phyloP scores from a whole-genome alignment of 108 stramenopile genomes.

The Fistulifera solaris region DNA sequence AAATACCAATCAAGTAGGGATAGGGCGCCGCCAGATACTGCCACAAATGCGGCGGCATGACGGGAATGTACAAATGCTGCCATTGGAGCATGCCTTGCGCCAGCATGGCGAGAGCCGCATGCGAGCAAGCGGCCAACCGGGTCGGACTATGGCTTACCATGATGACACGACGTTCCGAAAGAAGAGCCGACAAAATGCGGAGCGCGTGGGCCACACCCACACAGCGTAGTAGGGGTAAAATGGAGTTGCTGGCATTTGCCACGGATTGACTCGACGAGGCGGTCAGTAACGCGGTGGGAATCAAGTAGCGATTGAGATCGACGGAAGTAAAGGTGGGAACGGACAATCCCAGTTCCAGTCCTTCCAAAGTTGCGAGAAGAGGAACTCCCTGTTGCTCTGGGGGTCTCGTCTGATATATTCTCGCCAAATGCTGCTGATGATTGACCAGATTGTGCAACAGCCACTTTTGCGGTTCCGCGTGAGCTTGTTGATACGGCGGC shows the following conservation, averaged over 20 bases:
- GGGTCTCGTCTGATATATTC: slow-evolving; percentile 16
- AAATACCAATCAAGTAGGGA: slow-evolving; percentile 73
- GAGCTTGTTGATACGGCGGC: slow-evolving; percentile 10
- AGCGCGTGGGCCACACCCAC: slow-evolving; percentile 58
- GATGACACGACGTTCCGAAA: slow-evolving; percentile 69
- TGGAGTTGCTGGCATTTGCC: slow-evolving; percentile 25
- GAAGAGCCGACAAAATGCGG: slow-evolving; percentile 57
- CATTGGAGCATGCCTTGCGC: slow-evolving; percentile 70
- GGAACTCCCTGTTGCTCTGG: slow-evolving; percentile 22
- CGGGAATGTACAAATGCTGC: slow-evolving; percentile 76
- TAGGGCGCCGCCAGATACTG: slow-evolving; percentile 49
- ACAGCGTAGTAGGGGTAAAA: slow-evolving; percentile 64
- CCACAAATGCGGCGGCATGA: slow-evolving; percentile 68
- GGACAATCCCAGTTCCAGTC: slow-evolving; percentile 27
- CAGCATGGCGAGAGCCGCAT: slow-evolving; percentile 53
- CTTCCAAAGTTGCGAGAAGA: slow-evolving; percentile 24
- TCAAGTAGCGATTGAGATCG: slow-evolving; percentile 32
- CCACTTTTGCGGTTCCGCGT: slow-evolving; percentile 23
- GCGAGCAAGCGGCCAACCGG: slow-evolving; percentile 58
- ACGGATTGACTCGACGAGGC: neutral
- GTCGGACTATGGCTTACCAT: slow-evolving; percentile 56
- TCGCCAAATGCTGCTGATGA: slow-evolving; percentile 32
- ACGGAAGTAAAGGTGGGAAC: slow-evolving; percentile 15
- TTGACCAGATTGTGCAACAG: slow-evolving; percentile 27
- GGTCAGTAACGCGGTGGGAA: slow-evolving; percentile 35